A percentile compares a stretch with the other conserved stretches of the same genome.
These are phyloP conservation scores for Ajuga reptans DNA, from an alignment of 305 asterid genomes.

Conservation along the genomic window DNA sequence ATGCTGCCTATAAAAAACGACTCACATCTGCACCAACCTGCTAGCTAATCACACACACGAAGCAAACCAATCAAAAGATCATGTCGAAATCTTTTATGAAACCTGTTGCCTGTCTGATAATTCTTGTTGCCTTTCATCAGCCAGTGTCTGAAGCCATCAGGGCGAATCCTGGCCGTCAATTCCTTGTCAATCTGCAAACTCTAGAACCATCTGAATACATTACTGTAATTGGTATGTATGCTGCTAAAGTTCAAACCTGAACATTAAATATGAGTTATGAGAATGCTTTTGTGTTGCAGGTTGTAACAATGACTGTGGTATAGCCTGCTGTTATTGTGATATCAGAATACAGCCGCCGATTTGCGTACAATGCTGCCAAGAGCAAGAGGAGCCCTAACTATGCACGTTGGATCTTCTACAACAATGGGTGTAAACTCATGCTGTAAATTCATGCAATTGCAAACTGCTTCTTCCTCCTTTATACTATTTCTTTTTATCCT, in stretches of 20 bases:
- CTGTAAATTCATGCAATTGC: background rate
- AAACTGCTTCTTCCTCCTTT: background rate
- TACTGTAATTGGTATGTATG: slow-evolving; percentile 45
- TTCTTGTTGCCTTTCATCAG: slow-evolving; percentile 24
- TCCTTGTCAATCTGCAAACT: slow-evolving; percentile 27
- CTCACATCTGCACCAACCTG: slow-evolving; percentile 21
- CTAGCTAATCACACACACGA: slow-evolving; percentile 15
- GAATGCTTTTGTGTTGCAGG: slow-evolving; percentile 26
- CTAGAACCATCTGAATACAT: slow-evolving; percentile 33
- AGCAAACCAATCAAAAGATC: background rate
- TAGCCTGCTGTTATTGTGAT: slow-evolving; percentile 70
- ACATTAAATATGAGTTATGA: too few species aligned
- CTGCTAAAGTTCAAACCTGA: background rate
- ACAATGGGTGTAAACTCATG: too few species aligned
- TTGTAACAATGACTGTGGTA: slow-evolving; percentile 42
- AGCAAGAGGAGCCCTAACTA: slow-evolving; percentile 34
- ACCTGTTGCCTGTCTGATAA: slow-evolving; percentile 19
- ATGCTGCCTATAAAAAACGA: background rate
- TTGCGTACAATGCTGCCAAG: slow-evolving; percentile 58
- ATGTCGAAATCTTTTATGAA: slow-evolving; percentile 20
- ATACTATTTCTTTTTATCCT: too few species aligned
- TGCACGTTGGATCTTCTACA: too few species aligned
- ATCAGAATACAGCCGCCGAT: slow-evolving; percentile 57
- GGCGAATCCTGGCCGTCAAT: slow-evolving; percentile 27
- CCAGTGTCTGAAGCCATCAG: slow-evolving; percentile 12